Percentiles rank a stretch among this genome's conserved stretches.
Conservation (phyloP, 768 basidiomycete species). For the Naganishia kalamii region DNA sequence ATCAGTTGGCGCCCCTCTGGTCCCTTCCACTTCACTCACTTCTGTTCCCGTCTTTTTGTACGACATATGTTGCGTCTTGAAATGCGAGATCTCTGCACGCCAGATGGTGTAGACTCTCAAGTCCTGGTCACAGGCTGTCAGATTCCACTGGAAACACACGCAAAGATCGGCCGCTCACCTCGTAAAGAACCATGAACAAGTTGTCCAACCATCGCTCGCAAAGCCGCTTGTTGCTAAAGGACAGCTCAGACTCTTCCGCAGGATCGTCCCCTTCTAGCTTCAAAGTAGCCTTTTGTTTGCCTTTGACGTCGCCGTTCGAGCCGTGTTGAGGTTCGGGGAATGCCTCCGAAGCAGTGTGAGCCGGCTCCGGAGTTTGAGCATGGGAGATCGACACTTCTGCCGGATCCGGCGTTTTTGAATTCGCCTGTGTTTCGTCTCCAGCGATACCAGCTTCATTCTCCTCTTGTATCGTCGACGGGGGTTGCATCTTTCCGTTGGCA, state of each 20-base stretch:
- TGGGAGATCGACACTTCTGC: constrained; percentile 33
- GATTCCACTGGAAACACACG: background rate
- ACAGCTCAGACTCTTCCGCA: constrained; percentile 53
- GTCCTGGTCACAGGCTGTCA: constrained; percentile 55
- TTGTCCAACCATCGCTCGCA: constrained; percentile 98
- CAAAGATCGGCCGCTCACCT: constrained; percentile 54
- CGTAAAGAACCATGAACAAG: constrained; percentile 95
- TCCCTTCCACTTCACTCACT: constrained; percentile 22
- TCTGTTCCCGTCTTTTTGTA: constrained; percentile 94
- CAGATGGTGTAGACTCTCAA: constrained; percentile 98
- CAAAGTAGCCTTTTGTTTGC: background rate
- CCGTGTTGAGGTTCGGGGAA: constrained; percentile 9
- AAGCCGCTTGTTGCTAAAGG: constrained; percentile 90
- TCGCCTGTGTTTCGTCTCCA: constrained; percentile 1
- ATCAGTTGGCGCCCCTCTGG: background rate
- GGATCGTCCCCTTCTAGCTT: constrained; percentile 25
- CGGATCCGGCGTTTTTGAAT: constrained; percentile 18
- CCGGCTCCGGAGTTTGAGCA: constrained; percentile 39
- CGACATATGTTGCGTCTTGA: constrained; percentile 96
- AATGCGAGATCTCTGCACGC: constrained; percentile 95
- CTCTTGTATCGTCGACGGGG: constrained; percentile 27
- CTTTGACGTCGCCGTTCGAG: constrained; percentile 28
- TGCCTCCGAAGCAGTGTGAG: constrained; percentile 1
- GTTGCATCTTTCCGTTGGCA: constrained; percentile 31
- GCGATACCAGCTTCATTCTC: constrained; percentile 47